Conservation (phyloP, 495 filamentous ascomycete genomes). For the Terfezia claveryi region DNA sequence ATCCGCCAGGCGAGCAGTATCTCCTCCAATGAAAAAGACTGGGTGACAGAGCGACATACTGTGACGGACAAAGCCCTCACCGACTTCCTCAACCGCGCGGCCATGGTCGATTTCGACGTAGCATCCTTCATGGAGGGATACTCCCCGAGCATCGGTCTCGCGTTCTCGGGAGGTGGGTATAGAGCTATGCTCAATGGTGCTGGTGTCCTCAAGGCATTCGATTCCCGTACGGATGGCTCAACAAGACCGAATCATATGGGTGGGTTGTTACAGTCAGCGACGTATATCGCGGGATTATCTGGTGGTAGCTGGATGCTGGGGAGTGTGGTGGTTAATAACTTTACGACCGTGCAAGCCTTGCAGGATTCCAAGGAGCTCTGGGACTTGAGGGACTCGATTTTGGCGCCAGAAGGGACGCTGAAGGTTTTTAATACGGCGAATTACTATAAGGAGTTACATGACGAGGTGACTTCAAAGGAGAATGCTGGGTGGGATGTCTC, state of each 20-base stretch:
- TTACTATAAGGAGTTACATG: conserved; percentile 45
- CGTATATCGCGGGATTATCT: conserved; percentile 66
- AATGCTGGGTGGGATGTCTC: conserved; percentile 52
- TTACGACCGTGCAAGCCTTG: conserved; percentile 45
- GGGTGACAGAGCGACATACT: conserved; percentile 25
- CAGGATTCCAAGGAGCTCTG: conserved; percentile 39
- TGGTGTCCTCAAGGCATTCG: conserved; percentile 70
- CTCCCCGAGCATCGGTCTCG: conserved; percentile 41
- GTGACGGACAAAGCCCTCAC: conserved; percentile 45
- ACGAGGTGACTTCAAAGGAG: conserved; percentile 41
- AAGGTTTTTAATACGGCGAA: conserved; percentile 19
- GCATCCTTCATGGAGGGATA: conserved; percentile 41
- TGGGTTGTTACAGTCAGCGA: conserved; percentile 62
- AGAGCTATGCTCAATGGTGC: conserved; percentile 72
- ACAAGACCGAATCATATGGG: conserved; percentile 50
- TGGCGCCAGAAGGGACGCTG: conserved; percentile 36
- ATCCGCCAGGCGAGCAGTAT: conserved; percentile 21
- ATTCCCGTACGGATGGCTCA: conserved; percentile 46
- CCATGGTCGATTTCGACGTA: conserved; percentile 58
- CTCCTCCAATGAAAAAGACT: conserved; percentile 10
- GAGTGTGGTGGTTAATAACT: conserved; percentile 77
- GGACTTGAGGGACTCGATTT: conserved; percentile 59
- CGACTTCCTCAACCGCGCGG: conserved; percentile 47
- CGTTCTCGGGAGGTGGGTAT: conserved; percentile 53
- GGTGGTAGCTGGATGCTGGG: conserved; percentile 80